Conservation (phyloP, 805 yeast species). For the Zygoascus biomembranicola region DNA sequence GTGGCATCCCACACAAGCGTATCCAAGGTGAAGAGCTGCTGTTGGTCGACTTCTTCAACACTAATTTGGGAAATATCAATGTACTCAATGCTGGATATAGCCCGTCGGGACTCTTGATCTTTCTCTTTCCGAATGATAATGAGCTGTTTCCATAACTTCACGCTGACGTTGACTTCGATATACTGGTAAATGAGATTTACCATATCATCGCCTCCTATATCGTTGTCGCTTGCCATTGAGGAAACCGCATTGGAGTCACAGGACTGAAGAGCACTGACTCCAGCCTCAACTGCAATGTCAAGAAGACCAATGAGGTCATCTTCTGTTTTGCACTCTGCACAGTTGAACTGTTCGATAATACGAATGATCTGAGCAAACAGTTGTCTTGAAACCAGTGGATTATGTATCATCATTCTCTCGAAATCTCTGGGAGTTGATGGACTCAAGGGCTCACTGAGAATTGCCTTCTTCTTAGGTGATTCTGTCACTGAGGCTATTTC, state of each 20-base stretch:
- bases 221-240: conserved; percentile 20
- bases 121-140: conserved; percentile 22
- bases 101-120: conserved; percentile 19
- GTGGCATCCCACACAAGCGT: conserved; percentile 45
- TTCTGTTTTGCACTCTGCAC: conserved; percentile 23
- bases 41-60: conserved; percentile 25
- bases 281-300: conserved; percentile 26
- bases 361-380: conserved; percentile 34
- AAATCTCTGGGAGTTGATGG: conserved; percentile 18
- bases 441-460: neutral
- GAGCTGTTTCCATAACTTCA: conserved; percentile 52
- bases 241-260: conserved; percentile 21
- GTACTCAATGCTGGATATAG: conserved; percentile 20
- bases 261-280: conserved; percentile 29
- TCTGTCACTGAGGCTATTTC: conserved; percentile 2
- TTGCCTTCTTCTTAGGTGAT: conserved; percentile 7
- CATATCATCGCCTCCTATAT: conserved; percentile 29
- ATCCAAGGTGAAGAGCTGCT: conserved; percentile 30
- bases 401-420: conserved; percentile 33
- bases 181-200: conserved; percentile 54
- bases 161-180: conserved; percentile 61
- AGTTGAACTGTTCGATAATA: conserved; percentile 33
- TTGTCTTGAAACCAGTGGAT: conserved; percentile 32
- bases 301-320: conserved; percentile 28
- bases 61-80: conserved; percentile 38